phyloP scores from a whole-genome alignment of 1,139 yeast genomes.

The Suhomyces maxii region DNA sequence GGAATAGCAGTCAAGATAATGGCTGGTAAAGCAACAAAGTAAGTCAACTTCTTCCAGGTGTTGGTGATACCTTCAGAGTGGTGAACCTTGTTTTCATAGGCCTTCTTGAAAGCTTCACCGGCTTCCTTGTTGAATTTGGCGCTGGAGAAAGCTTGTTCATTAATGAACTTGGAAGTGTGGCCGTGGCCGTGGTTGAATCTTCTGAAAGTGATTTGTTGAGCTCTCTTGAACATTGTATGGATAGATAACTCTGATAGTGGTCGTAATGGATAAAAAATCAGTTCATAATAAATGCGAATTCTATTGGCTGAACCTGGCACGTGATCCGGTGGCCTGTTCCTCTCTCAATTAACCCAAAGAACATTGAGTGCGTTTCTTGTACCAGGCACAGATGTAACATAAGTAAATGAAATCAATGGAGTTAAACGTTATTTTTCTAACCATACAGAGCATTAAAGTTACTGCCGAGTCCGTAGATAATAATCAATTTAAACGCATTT shows the following conservation, averaged over 20 bases:
- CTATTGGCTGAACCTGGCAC: conserved; percentile 5
- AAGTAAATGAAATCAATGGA: too few relatives aligned
- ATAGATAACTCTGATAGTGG: not conserved
- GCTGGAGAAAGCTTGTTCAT: conserved; percentile 40
- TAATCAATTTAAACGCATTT: too few relatives aligned
- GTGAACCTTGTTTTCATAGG: conserved; percentile 60
- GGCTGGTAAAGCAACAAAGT: conserved; percentile 80
- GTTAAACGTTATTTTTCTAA: too few relatives aligned
- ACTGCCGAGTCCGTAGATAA: too few relatives aligned
- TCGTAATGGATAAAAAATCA: conserved; percentile 5
- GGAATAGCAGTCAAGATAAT: conserved; percentile 74
- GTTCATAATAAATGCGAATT: conserved; percentile 8
- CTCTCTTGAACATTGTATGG: conserved; percentile 37
- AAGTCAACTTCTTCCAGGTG: conserved; percentile 84
- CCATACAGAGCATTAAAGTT: too few relatives aligned
- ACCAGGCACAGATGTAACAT: too few relatives aligned
- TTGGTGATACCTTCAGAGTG: conserved; percentile 77
- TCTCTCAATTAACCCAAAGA: too few relatives aligned
- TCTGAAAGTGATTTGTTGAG: conserved; percentile 40
- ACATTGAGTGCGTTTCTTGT: too few relatives aligned
- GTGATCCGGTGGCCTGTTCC: not conserved
- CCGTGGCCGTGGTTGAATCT: conserved; percentile 48
- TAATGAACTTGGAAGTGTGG: conserved; percentile 40
- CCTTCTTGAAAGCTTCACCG: conserved; percentile 45
- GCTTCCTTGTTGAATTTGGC: conserved; percentile 38